Evolutionary conservation across 768 basidiomycete genomes (phyloP), one percentile per base, ranked within the genome.

Genomic region (Boletus sensibilis): DNA sequence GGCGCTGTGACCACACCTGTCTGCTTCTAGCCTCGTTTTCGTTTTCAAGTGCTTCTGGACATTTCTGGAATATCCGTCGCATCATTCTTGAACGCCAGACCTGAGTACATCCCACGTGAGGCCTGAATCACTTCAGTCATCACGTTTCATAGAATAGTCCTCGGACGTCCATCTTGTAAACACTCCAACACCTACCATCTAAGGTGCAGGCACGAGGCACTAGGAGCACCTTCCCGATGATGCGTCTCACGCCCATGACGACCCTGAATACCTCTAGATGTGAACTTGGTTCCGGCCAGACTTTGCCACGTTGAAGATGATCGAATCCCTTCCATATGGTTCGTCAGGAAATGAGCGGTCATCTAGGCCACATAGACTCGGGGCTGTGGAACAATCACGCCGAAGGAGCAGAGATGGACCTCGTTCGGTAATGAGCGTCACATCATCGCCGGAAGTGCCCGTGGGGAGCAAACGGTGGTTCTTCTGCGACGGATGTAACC

Each of bases 181-280:
- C 21, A 31, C 42, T 25, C n/a, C 57, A 44, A 29, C 12, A 54
- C 31, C 13, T 60, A 14, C 63, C 51, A 50, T 55, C 18, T 53
- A 45, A 13, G 62, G 66, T 41, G 56, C 59, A 66, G 66, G 71
- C 71, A 70, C 71, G 71, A 71, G 67, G 70, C 51, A 57, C 61
- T 58, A 20, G 35, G 40, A 37, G 50, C 25, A 50, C 48, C 45
- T 44, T 56, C 42, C 52, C 39, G 59, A 33, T 61, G 52, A 68
- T 64, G 59, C 10, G 44, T 70, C 69, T 39, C 69, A 70, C 69
- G 67, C 52, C 46, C 31, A 34, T 38, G 21, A 50, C 55, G 71
- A 69, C 69, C 69, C 69, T 72, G 64, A 52, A 21, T 39, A 40
- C 34, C 44, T 39, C 51, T 40, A 31, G 21, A 47, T 34, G 27